These are phyloP conservation scores for Coemansia sp. DNA, from an alignment of 192 early-diverging fungal genomes.

Conservation along the genomic window DNA sequence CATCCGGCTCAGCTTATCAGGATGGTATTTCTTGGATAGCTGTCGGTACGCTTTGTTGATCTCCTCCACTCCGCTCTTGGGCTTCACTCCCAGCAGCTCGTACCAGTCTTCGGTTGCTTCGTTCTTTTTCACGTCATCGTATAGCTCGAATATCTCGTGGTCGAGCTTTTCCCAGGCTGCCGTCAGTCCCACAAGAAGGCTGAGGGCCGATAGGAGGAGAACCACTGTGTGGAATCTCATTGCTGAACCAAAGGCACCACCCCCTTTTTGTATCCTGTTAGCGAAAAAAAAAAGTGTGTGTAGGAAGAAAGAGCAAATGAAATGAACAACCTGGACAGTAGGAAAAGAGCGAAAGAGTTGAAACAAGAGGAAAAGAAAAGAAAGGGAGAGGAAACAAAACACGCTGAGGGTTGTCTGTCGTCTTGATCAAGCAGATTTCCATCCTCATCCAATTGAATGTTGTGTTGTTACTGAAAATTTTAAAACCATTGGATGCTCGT, in stretches of 20 bases:
- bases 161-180: slow-evolving; percentile 62
- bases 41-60: slow-evolving; percentile 70
- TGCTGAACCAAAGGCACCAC: neutral
- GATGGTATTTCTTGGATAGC: slow-evolving; percentile 67
- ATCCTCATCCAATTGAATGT: neutral
- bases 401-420: neutral
- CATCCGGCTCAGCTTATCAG: slow-evolving; percentile 68
- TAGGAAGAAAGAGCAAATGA: neutral
- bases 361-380: neutral
- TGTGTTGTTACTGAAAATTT: neutral
- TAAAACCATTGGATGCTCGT: neutral
- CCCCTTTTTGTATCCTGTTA: neutral
- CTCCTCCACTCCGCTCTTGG: slow-evolving; percentile 57
- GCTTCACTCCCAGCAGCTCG: slow-evolving; percentile 60
- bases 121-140: slow-evolving; percentile 69
- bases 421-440: neutral
- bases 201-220: slow-evolving; percentile 8
- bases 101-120: slow-evolving; percentile 64
- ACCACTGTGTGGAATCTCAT: slow-evolving; percentile 14
- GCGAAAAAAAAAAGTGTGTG: neutral
- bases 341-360: neutral
- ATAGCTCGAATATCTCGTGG: slow-evolving; percentile 82
- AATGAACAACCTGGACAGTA: neutral
- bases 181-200: slow-evolving; percentile 5
- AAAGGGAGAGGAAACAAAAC: neutral